phyloP scores from a whole-genome alignment of 768 basidiomycete species.

The Termitomyces titanicus region DNA sequence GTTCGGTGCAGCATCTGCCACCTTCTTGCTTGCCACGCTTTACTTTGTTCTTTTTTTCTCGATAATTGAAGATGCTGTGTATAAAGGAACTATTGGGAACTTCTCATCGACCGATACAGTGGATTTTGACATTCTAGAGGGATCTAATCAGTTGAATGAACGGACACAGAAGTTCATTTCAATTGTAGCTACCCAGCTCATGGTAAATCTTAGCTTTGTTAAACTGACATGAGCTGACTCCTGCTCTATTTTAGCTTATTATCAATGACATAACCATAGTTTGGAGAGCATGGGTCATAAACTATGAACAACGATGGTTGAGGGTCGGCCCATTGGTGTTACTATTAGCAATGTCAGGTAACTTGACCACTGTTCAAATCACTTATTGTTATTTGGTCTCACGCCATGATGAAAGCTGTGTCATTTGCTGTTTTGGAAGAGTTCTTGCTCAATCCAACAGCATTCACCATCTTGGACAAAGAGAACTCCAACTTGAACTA shows the following conservation, averaged over 20 bases:
- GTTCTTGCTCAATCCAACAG: neutral
- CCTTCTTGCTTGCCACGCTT: neutral
- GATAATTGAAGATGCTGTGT: neutral
- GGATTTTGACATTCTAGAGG: too few relatives aligned
- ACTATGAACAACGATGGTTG: neutral
- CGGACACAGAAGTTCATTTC: neutral
- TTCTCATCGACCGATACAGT: too few relatives aligned
- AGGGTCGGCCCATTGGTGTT: neutral
- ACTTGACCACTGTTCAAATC: too few relatives aligned
- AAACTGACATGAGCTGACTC: neutral
- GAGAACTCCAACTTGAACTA: too few relatives aligned
- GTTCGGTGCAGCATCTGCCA: neutral
- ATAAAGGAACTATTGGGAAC: neutral
- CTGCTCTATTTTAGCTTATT: neutral
- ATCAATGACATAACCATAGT: neutral
- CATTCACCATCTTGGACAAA: too few relatives aligned
- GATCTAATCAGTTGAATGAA: too few relatives aligned
- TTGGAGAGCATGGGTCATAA: neutral
- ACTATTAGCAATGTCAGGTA: neutral
- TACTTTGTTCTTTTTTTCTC: neutral
- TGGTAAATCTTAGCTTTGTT: neutral
- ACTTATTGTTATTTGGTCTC: too few relatives aligned
- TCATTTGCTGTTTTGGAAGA: neutral
- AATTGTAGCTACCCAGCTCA: neutral
- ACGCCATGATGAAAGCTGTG: too few relatives aligned